Evolutionary conservation across 768 basidiomycete species (phyloP).

Genomic region (Tylopilus rubrobrunneus): DNA sequence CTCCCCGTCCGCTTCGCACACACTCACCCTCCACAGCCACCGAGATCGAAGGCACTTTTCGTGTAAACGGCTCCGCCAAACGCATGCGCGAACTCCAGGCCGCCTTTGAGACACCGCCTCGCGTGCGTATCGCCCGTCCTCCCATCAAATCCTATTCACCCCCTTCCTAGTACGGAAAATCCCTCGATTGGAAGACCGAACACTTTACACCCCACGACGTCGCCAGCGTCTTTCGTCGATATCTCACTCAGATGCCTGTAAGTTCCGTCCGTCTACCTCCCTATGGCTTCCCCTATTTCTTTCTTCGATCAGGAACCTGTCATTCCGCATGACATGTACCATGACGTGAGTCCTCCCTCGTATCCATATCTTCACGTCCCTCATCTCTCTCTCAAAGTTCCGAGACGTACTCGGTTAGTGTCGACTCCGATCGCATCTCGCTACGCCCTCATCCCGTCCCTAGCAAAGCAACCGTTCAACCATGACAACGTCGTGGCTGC

Average conservation of each 20-base stretch:
- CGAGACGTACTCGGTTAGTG: constrained; percentile 69
- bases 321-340: constrained; percentile 87
- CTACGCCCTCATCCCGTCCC: constrained; percentile 14
- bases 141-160: constrained; percentile 1
- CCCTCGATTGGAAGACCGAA: constrained; percentile 84
- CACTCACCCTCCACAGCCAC: constrained; percentile 51
- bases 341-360: constrained; percentile 55
- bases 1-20: background rate
- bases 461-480: constrained; percentile 66
- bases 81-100: constrained; percentile 95
- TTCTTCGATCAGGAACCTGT: constrained; percentile 72
- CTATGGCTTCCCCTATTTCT: constrained; percentile 4
- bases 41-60: constrained; percentile 90
- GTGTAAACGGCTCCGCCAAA: constrained; percentile 91
- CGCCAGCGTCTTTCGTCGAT: constrained; percentile 93
- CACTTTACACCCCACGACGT: constrained; percentile 94
- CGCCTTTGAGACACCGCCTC: constrained; percentile 83
- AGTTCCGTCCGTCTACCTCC: constrained; percentile 31
- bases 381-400: constrained; percentile 46
- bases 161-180: constrained; percentile 78
- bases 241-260: constrained; percentile 95
- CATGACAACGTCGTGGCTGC: constrained; percentile 70
- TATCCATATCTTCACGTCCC: constrained; percentile 1
- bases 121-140: constrained; percentile 43
- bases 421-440: background rate